phyloP scores from a whole-genome alignment of 139 green algal genomes.

The Microglena sp. region DNA sequence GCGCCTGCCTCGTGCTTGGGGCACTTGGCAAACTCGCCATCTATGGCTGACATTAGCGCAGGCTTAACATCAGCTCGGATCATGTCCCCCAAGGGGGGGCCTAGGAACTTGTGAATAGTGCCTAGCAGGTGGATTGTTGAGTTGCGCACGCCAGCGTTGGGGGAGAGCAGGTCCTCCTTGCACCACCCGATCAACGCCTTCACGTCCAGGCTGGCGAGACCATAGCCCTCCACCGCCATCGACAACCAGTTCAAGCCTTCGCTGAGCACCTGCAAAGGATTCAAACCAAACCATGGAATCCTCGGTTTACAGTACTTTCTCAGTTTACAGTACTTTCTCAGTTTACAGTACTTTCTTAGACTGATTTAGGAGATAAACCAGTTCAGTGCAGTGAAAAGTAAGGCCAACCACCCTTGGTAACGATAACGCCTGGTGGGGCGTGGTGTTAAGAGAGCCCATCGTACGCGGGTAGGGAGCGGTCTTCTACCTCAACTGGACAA shows the following conservation, averaged over 20 bases:
- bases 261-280: slow-evolving; percentile 54
- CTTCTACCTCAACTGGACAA: too few species aligned
- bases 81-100: slow-evolving; percentile 39
- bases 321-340: too few species aligned
- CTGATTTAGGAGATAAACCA: too few species aligned
- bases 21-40: slow-evolving; percentile 77
- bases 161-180: slow-evolving; percentile 65
- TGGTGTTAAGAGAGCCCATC: too few species aligned
- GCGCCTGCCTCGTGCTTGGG: slow-evolving; percentile 16
- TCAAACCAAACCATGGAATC: too few species aligned
- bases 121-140: slow-evolving; percentile 58
- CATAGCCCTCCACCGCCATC: slow-evolving; percentile 76
- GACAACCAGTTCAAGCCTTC: slow-evolving; percentile 79
- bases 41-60: slow-evolving; percentile 77
- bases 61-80: slow-evolving; percentile 76
- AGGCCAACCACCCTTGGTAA: too few species aligned
- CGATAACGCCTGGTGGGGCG: too few species aligned
- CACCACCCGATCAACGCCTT: slow-evolving; percentile 63
- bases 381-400: too few species aligned
- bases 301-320: too few species aligned
- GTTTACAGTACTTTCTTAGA: too few species aligned
- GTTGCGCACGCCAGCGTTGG: slow-evolving; percentile 68
- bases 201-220: slow-evolving; percentile 52
- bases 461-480: too few species aligned
- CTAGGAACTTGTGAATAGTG: slow-evolving; percentile 61